Percentiles rank a stretch among this genome's conserved stretches.
phyloP scores from a whole-genome alignment of 371 early-diverging fungal species.

The Encephalitozoon hellem region DNA sequence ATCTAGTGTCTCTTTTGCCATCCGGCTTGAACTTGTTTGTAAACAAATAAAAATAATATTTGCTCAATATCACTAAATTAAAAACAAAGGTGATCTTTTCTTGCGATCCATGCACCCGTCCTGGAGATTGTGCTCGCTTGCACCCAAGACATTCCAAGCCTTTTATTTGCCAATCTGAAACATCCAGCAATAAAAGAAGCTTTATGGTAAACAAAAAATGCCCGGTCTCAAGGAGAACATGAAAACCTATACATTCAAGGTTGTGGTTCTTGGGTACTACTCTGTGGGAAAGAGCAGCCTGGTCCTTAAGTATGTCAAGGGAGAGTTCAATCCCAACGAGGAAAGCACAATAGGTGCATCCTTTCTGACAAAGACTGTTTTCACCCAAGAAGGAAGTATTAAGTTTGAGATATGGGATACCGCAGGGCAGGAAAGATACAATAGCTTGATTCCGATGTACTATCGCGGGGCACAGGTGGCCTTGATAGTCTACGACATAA shows the following conservation, averaged over 20 bases:
- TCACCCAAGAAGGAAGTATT: conserved; percentile 52
- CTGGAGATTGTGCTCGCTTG: background rate
- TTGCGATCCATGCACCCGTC: background rate
- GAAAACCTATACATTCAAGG: conserved; percentile 56
- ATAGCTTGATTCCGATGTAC: conserved; percentile 85
- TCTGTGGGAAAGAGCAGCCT: conserved; percentile 61
- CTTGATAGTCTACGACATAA: conserved; percentile 82
- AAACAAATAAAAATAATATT: conserved; percentile 33
- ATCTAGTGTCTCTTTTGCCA: conserved; percentile 17
- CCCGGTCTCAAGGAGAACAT: background rate
- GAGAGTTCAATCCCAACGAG: conserved; percentile 89
- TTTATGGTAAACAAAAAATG: conserved; percentile 6
- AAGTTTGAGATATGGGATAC: conserved; percentile 78
- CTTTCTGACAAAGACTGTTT: conserved; percentile 79
- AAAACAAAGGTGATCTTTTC: background rate
- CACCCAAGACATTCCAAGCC: background rate
- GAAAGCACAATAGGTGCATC: conserved; percentile 99
- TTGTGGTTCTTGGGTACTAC: conserved; percentile 61
- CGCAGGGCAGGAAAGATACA: conserved; percentile 84
- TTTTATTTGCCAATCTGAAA: conserved; percentile 8
- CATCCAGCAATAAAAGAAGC: conserved; percentile 11
- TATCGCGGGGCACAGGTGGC: conserved; percentile 91
- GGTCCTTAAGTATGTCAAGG: conserved; percentile 75
- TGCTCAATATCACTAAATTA: background rate
- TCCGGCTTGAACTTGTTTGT: conserved; percentile 25